Base-by-base conservation (phyloP, 345 rosid species). In the Arabidopsis suecica region DNA sequence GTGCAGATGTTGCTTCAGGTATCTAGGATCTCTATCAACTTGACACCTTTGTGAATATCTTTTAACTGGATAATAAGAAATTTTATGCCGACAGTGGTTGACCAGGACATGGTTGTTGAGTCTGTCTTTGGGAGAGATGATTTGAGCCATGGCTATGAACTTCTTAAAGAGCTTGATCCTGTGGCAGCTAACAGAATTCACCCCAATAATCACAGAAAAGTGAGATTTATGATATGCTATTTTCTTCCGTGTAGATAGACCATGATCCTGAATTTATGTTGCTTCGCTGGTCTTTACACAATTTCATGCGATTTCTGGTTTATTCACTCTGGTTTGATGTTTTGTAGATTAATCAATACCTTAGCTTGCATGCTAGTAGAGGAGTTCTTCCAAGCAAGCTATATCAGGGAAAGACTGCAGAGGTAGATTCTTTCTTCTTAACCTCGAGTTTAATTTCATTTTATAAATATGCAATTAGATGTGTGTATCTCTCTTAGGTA, bases 141-240 rank as follows among this genome's bases (percentile, higher is more conserved):
- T 79, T 69, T 72, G 47, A 75, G 50, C 20, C 44, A 63, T 78
- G 82, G 83, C 65, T 89, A 86, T 72, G 92, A 86, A 22, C 82
- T 73, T 81, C 92, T 95, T 58, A 86, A 85, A 76, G 85, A 84
- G 47, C 76, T 95, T 63, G 98, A 92, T 86, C 98, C 99, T 18
- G 87, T 83, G 75, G 94, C 97, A 50, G 99, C 97, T 32, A 85
- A 85, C 79, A 86, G 97, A 83, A 79, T 95, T 64, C 99, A 92
- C 73, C 98, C 98, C 9, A 93, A 95, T 82, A 89, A 95, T 74
- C 80, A 69, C 36, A 85, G 99, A 87, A 95, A 93, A 70, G 99
- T 95, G 68, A 28, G 81, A 47, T 38, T 54, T 59, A 53, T 7
- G 0, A 3, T 28, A 36, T 61, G 58, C 14, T n/a, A 25, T 61